Base-by-base conservation (phyloP, 352 stramenopile species). In the Thalassiosira livingstoniorum region DNA sequence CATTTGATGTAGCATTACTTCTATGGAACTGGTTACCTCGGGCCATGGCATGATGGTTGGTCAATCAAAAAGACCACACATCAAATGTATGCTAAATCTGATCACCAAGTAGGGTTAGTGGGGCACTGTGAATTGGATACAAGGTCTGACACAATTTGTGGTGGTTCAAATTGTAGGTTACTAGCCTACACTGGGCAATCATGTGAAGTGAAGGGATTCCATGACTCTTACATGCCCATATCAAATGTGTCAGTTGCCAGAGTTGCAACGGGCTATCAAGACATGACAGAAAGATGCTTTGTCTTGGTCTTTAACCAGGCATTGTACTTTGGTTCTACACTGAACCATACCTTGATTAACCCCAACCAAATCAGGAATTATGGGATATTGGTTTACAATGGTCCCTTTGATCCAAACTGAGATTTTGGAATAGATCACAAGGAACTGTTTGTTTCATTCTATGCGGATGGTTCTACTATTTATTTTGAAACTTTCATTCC, bases 351-450 rank as follows among this genome's bases (percentile, higher is more conserved):
- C 23, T 34, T 86, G 0, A 76, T 79, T 23, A 83, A 83, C 32
- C 79, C 79, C 2, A 86, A 82, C n/a, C 78, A 85, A 35, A 62
- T 82, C 21, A 62, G 78, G 10, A 53, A 82, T 25, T 78, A 55
- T 69, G 71, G 65, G 2, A 67, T 86, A 21, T 34, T 51, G 0
- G 45, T 83, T 1, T 82, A 2, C 13, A 70, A 85, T 62, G 60
- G 73, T 45, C 66, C 67, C 1, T 83, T 65, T 51, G 61, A 83
- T 53, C 5, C 2, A 2, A 10, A 2, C 0, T 18, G n/a, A n/a
- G 23, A 45, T 32, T 54, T 74, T 25, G 72, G 60, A 2, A 68
- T 79, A 42, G 32, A 77, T 10, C 29, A 77, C 54, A 4, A 69
- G 13, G 55, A 69, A 10, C 29, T 71, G 2, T 39, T 57, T 29